Percentiles rank a stretch among this genome's conserved stretches.
Evolutionary conservation across 2,329 filamentous ascomycete species (phyloP).

Genomic region (Elsinoe fawcettii): DNA sequence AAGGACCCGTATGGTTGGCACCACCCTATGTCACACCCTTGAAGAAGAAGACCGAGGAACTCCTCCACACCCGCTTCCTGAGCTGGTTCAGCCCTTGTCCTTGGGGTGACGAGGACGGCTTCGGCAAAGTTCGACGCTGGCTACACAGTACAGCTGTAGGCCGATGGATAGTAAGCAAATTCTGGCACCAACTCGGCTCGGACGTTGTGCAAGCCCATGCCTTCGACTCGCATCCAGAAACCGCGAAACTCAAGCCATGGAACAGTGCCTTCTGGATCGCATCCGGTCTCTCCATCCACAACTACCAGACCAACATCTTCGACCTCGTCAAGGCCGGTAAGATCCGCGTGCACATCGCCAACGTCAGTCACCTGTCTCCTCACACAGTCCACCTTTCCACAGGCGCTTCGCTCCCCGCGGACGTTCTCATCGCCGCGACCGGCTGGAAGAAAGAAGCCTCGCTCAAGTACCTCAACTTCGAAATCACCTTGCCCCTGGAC

Average conservation of each 20-base stretch:
- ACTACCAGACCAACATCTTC: slow-evolving; percentile 51
- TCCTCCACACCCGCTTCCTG: slow-evolving; percentile 58
- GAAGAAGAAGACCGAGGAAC: slow-evolving; percentile 60
- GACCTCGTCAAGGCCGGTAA: slow-evolving; percentile 46
- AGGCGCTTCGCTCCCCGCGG: slow-evolving; percentile 38
- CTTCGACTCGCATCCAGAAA: slow-evolving; percentile 37
- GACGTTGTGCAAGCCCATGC: slow-evolving; percentile 45
- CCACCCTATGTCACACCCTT: slow-evolving; percentile 58
- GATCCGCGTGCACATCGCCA: slow-evolving; percentile 49
- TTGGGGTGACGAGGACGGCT: slow-evolving; percentile 60
- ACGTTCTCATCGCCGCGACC: slow-evolving; percentile 49
- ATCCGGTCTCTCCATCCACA: slow-evolving; percentile 51
- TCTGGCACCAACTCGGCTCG: slow-evolving; percentile 49
- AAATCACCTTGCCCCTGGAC: slow-evolving; percentile 27
- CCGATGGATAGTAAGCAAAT: slow-evolving; percentile 46
- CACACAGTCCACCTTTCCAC: slow-evolving; percentile 42
- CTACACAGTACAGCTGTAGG: slow-evolving; percentile 53
- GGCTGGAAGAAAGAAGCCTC: slow-evolving; percentile 49
- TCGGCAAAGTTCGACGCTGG: slow-evolving; percentile 45
- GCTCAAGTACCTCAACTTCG: slow-evolving; percentile 39
- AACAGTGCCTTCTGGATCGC: slow-evolving; percentile 45
- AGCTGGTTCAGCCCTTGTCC: slow-evolving; percentile 70
- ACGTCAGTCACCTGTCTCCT: slow-evolving; percentile 44
- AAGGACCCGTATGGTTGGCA: slow-evolving; percentile 54
- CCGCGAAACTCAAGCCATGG: slow-evolving; percentile 37